These are phyloP conservation scores for Euphorbia schlechtendalii DNA, from an alignment of 441 rosid species.

Conservation along the genomic window DNA sequence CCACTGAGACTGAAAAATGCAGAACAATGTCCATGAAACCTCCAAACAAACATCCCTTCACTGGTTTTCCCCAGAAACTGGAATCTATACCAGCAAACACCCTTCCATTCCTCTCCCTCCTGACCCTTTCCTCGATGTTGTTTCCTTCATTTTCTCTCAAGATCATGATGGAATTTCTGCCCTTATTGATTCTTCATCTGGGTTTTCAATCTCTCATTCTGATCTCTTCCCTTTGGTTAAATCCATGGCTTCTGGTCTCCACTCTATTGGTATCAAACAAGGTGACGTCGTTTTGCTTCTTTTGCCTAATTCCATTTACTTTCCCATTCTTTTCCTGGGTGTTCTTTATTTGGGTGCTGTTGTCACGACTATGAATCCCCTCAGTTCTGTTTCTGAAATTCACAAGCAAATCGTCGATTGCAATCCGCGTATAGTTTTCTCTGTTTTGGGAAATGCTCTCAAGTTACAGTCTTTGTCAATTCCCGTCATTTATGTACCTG, in stretches of 20 bases:
- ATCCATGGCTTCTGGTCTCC: slow-evolving; percentile 54
- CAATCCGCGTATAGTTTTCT: slow-evolving; percentile 42
- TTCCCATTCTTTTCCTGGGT: slow-evolving; percentile 56
- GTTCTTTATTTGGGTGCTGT: slow-evolving; percentile 53
- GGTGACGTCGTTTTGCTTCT: slow-evolving; percentile 65
- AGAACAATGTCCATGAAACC: slow-evolving; percentile 7
- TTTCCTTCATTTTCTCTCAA: slow-evolving; percentile 60
- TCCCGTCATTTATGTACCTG: slow-evolving; percentile 44
- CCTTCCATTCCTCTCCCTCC: slow-evolving; percentile 42
- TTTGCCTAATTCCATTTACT: slow-evolving; percentile 63
- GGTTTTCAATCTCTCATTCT: slow-evolving; percentile 50
- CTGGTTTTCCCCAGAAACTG: slow-evolving; percentile 60
- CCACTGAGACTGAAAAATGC: not conserved
- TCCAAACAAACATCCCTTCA: slow-evolving; percentile 14
- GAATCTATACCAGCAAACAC: slow-evolving; percentile 55
- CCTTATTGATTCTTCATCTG: slow-evolving; percentile 51
- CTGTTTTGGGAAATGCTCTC: slow-evolving; percentile 26
- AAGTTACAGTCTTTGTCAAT: slow-evolving; percentile 35
- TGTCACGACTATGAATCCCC: slow-evolving; percentile 65
- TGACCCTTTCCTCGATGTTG: slow-evolving; percentile 48
- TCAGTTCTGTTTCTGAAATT: slow-evolving; percentile 43
- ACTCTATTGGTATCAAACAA: slow-evolving; percentile 39
- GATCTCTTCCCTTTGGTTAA: slow-evolving; percentile 39
- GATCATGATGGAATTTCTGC: slow-evolving; percentile 37
- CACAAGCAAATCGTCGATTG: slow-evolving; percentile 39